Evolutionary conservation across 257 asterid species (phyloP).

Genomic region (Linaria vulgaris): DNA sequence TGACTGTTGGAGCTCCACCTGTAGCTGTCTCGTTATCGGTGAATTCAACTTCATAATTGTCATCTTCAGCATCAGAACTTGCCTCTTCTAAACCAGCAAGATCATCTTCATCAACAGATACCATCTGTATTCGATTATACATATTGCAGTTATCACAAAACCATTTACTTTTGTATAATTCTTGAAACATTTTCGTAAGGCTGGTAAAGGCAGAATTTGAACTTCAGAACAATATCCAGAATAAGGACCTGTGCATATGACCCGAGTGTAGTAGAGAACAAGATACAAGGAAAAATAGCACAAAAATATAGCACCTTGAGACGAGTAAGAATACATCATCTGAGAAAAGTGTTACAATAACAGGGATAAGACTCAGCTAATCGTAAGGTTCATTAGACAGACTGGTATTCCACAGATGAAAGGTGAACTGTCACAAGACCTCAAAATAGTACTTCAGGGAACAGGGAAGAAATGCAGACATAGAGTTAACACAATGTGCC

Average conservation of each 20-base stretch:
- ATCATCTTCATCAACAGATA: constrained; percentile 92
- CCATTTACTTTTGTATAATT: background rate
- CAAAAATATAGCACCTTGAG: constrained; percentile 1
- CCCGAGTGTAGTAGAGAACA: too few relatives aligned
- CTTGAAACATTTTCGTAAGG: background rate
- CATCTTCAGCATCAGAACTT: constrained; percentile 95
- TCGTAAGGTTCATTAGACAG: background rate
- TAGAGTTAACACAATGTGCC: too few relatives aligned
- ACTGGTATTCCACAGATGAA: background rate
- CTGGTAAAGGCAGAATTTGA: background rate
- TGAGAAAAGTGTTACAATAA: constrained; percentile 2
- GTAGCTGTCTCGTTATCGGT: constrained; percentile 81
- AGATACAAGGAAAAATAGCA: background rate
- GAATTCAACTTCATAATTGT: constrained; percentile 87
- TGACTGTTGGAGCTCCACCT: constrained; percentile 56
- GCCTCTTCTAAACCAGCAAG: constrained; percentile 96
- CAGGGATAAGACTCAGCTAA: constrained; percentile 1
- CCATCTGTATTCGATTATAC: constrained; percentile 65
- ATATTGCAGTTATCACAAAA: constrained; percentile 15
- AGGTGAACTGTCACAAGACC: background rate
- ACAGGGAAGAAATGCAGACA: too few relatives aligned
- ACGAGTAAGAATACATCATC: constrained; percentile 5
- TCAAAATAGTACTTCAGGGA: background rate
- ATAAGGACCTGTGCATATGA: too few relatives aligned
- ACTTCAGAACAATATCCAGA: too few relatives aligned